Evolutionary conservation across 2,329 filamentous ascomycete species (phyloP).

Genomic region (Calonectria pseudoreteaudii): DNA sequence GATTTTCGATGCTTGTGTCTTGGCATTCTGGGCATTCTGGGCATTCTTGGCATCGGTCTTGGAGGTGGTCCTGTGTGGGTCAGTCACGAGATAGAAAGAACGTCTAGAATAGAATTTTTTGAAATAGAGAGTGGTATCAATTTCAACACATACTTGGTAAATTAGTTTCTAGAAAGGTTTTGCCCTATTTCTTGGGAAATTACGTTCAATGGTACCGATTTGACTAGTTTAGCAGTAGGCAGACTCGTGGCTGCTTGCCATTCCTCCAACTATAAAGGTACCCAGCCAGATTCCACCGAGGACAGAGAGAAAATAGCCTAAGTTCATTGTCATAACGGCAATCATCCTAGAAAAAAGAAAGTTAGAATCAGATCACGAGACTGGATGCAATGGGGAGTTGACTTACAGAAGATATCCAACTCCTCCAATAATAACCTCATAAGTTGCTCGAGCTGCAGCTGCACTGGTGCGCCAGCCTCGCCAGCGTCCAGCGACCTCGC

Average conservation of each 20-base stretch:
- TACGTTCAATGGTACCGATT: neutral
- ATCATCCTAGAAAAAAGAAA: neutral
- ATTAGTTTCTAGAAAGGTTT: neutral
- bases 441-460: neutral
- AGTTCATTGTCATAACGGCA: slow-evolving; percentile 6
- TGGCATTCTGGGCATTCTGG: neutral
- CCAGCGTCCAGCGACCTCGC: neutral
- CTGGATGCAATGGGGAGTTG: too few species aligned
- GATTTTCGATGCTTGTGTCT: neutral
- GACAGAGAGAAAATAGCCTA: slow-evolving; percentile 5
- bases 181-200: neutral
- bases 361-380: neutral
- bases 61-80: neutral
- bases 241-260: neutral
- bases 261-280: neutral
- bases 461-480: neutral
- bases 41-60: neutral
- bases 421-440: neutral
- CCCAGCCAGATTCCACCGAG: slow-evolving; percentile 4
- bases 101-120: neutral
- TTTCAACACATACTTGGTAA: neutral
- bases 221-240: neutral
- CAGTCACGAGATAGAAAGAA: neutral
- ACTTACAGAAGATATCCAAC: slow-evolving; percentile 2
- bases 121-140: neutral